Evolutionary conservation across 1,139 yeast genomes (phyloP).

Genomic region (Geotrichum phurueaensis): DNA sequence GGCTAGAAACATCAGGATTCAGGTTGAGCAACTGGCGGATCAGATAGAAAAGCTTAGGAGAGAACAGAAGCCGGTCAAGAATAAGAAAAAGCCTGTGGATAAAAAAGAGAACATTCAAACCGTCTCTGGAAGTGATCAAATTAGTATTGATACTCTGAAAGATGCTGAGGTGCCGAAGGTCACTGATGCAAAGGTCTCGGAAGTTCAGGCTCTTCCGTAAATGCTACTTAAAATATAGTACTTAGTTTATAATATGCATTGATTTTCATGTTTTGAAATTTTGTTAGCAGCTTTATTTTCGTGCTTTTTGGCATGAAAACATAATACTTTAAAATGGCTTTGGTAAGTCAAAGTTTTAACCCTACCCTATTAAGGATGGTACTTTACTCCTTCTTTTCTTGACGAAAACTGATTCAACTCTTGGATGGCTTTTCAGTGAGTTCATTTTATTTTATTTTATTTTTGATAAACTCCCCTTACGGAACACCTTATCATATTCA

Average conservation of each 20-base stretch:
- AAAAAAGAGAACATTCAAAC: not conserved
- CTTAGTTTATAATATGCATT: not conserved
- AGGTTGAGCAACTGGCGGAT: conserved; percentile 1
- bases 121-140: not conserved
- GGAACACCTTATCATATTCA: too few species aligned
- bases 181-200: not conserved
- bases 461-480: too few species aligned
- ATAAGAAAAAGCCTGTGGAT: not conserved
- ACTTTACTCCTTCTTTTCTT: too few species aligned
- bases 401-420: too few species aligned
- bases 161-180: not conserved
- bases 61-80: not conserved
- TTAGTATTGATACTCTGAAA: not conserved
- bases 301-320: too few species aligned
- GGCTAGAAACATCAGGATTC: conserved; percentile 1
- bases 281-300: not conserved
- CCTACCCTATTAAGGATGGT: too few species aligned
- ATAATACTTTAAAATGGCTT: too few species aligned
- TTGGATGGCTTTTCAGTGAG: too few species aligned
- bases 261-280: not conserved
- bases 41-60: conserved; percentile 1
- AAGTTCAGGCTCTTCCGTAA: not conserved
- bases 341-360: too few species aligned
- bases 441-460: too few species aligned
- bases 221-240: too few species aligned